These are phyloP conservation scores for Neurospora cerealis DNA, from an alignment of 495 filamentous ascomycete species.

Conservation along the genomic window DNA sequence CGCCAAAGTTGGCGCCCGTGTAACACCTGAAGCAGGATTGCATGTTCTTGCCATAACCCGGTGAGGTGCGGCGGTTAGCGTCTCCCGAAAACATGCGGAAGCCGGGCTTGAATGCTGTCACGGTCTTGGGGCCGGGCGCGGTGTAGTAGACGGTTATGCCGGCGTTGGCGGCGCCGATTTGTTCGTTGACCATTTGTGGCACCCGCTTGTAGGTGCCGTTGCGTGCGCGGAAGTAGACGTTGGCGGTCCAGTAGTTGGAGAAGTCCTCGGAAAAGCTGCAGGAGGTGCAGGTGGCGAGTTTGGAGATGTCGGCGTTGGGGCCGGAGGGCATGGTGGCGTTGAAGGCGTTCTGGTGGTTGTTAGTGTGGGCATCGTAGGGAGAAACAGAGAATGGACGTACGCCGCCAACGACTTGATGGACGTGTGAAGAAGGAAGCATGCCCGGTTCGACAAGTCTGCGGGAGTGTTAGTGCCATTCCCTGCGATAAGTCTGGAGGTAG, in stretches of 20 bases:
- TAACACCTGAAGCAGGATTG: conserved; percentile 39
- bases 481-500: background rate
- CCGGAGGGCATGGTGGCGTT: conserved; percentile 30
- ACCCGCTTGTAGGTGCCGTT: conserved; percentile 44
- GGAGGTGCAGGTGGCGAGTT: conserved; percentile 28
- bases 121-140: conserved; percentile 24
- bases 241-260: conserved; percentile 45
- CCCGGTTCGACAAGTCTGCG: conserved; percentile 30
- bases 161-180: conserved; percentile 12
- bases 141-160: conserved; percentile 25
- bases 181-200: conserved; percentile 17
- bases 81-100: conserved; percentile 45
- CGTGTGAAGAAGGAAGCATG: conserved; percentile 26
- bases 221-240: conserved; percentile 41
- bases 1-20: conserved; percentile 36
- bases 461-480: background rate
- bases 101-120: conserved; percentile 42
- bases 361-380: background rate
- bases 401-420: conserved; percentile 39
- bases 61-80: conserved; percentile 20
- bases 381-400: conserved; percentile 1
- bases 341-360: conserved; percentile 23
- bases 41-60: conserved; percentile 20
- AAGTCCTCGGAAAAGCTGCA: conserved; percentile 36
- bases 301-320: conserved; percentile 25